Evolutionary conservation across 2,329 filamentous ascomycete genomes (phyloP).

Genomic region (Ceratocystis cubensis): DNA sequence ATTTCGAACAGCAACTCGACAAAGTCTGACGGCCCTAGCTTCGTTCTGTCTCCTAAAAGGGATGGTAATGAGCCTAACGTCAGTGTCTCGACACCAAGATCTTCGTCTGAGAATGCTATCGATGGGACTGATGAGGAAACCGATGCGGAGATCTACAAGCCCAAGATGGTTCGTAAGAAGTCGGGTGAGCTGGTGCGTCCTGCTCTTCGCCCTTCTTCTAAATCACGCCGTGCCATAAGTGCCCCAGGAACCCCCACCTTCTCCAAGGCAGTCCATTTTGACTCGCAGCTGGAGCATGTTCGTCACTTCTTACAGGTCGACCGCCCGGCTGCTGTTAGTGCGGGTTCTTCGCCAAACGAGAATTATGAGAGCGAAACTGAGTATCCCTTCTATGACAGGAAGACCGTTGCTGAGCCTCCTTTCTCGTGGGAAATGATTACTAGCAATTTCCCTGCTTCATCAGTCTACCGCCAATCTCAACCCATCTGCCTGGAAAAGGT

Average conservation of each 20-base stretch:
- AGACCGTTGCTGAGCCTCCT: slow-evolving; percentile 30
- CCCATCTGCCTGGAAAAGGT: slow-evolving; percentile 76
- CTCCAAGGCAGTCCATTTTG: slow-evolving; percentile 95
- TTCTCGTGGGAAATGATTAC: slow-evolving; percentile 82
- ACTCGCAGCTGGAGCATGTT: slow-evolving; percentile 90
- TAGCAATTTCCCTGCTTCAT: slow-evolving; percentile 63
- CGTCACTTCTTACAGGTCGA: slow-evolving; percentile 92
- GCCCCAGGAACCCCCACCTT: slow-evolving; percentile 97
- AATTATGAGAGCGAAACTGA: slow-evolving; percentile 76
- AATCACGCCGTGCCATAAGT: slow-evolving; percentile 76
- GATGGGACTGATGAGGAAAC: slow-evolving; percentile 50
- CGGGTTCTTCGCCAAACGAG: slow-evolving; percentile 81
- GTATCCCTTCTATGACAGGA: slow-evolving; percentile 56
- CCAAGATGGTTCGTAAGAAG: slow-evolving; percentile 95
- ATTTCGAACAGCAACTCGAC: slow-evolving; percentile 33
- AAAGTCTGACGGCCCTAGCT: slow-evolving; percentile 30
- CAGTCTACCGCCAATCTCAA: slow-evolving; percentile 38
- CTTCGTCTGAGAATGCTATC: slow-evolving; percentile 36
- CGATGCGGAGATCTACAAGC: slow-evolving; percentile 53
- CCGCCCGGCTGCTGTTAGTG: slow-evolving; percentile 88
- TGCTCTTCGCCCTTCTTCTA: slow-evolving; percentile 56
- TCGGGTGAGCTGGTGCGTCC: slow-evolving; percentile 93
- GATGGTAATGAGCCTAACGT: slow-evolving; percentile 42
- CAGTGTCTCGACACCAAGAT: slow-evolving; percentile 31
- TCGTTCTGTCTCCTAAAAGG: slow-evolving; percentile 33